Conservation (phyloP, 768 basidiomycete species). For the Ephemerocybe angulata region DNA sequence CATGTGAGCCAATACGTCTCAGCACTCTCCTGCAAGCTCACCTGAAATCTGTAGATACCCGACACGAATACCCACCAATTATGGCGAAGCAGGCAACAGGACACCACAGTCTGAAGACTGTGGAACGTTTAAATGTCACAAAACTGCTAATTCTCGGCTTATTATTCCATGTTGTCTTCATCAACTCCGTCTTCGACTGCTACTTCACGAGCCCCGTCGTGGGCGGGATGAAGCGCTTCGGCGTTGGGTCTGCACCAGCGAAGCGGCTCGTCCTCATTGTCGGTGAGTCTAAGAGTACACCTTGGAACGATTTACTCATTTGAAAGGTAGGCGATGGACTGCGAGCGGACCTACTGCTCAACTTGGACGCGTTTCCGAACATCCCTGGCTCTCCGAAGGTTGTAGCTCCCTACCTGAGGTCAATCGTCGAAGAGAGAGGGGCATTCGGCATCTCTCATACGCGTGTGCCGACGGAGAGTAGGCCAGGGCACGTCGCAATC, state of each 20-base stretch:
- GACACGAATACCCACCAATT: no score
- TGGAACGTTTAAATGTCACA: constrained; percentile 37
- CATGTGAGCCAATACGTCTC: no score
- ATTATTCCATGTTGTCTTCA: constrained; percentile 70
- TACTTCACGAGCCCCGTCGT: constrained; percentile 86
- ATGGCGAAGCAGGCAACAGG: no score
- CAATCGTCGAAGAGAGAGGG: constrained; percentile 61
- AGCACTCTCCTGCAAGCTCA: no score
- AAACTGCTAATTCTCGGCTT: constrained; percentile 63
- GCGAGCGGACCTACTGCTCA: constrained; percentile 76
- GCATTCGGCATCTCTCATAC: constrained; percentile 86
- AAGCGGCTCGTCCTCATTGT: constrained; percentile 79
- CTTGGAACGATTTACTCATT: no score
- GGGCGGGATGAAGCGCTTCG: constrained; percentile 65
- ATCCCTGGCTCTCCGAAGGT: constrained; percentile 50
- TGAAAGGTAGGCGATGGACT: constrained; percentile 86
- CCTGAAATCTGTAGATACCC: no score
- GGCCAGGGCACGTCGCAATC: constrained; percentile 86
- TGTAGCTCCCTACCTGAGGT: constrained; percentile 72
- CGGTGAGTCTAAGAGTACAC: constrained; percentile 40
- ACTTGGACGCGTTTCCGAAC: constrained; percentile 53
- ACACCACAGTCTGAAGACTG: no score
- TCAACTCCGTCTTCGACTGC: constrained; percentile 76
- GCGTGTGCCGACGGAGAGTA: constrained; percentile 80
- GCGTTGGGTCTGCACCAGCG: constrained; percentile 44